These are phyloP conservation scores for Alloascoidea africana DNA, from an alignment of 805 yeast species.

Conservation along the genomic window DNA sequence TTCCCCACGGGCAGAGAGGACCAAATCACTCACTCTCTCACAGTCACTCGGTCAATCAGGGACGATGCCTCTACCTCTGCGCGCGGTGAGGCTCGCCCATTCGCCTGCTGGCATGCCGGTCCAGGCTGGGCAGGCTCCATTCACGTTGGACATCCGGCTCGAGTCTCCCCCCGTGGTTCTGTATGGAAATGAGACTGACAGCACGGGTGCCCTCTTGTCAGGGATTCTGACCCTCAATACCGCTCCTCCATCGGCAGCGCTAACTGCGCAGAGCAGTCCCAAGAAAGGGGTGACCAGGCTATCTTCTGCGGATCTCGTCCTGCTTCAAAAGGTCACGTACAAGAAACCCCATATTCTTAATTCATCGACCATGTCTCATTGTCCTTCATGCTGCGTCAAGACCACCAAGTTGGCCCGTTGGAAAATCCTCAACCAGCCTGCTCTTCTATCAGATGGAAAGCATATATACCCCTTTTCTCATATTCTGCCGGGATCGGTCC, in stretches of 20 bases:
- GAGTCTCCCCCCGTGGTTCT: conserved; percentile 88
- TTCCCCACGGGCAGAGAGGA: too few species aligned
- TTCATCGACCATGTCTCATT: neutral
- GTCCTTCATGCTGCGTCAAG: neutral
- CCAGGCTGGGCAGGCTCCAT: conserved; percentile 14
- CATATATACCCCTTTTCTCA: conserved; percentile 91
- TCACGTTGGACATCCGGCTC: conserved; percentile 40
- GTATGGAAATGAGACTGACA: conserved; percentile 64
- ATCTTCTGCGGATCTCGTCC: conserved; percentile 49
- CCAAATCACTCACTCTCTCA: too few species aligned
- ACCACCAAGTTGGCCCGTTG: conserved; percentile 64
- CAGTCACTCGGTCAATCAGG: too few species aligned
- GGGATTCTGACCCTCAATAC: conserved; percentile 60
- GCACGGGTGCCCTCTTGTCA: conserved; percentile 74
- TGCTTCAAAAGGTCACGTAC: conserved; percentile 55
- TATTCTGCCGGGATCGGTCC: conserved; percentile 73
- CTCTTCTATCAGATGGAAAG: conserved; percentile 45
- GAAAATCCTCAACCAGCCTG: conserved; percentile 57
- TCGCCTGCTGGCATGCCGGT: too few species aligned
- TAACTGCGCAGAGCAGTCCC: too few species aligned
- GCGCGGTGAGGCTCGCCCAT: too few species aligned
- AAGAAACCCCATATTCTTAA: neutral
- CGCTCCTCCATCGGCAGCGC: conserved; percentile 17
- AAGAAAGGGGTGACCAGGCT: too few species aligned
- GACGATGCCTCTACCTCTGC: too few species aligned